Evolutionary conservation across 306 rosid genomes (phyloP).

Genomic region (Delonix regia): DNA sequence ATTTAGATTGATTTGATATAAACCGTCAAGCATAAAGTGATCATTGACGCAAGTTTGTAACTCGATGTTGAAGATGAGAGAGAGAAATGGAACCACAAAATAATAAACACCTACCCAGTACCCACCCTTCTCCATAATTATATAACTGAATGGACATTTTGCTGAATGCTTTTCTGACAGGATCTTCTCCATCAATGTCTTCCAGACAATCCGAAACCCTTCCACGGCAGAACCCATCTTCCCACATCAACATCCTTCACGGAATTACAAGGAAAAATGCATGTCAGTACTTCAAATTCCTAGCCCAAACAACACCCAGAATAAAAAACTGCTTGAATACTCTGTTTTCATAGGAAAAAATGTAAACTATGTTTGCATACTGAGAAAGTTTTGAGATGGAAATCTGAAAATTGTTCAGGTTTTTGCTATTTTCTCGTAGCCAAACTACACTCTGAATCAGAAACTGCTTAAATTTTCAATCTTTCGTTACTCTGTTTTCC

Average conservation of each 20-base stretch:
- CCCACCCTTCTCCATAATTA: conserved; percentile 99
- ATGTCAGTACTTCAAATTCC: not conserved
- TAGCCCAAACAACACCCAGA: conserved; percentile 2
- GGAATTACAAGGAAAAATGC: not conserved
- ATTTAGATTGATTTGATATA: too few relatives aligned
- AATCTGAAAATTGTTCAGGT: not conserved
- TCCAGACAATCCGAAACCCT: conserved; percentile 71
- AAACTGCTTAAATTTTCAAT: conserved; percentile 4
- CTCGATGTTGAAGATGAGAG: not conserved
- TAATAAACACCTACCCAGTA: conserved; percentile 86
- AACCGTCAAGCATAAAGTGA: too few relatives aligned
- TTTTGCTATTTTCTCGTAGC: not conserved
- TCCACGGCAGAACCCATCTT: conserved; percentile 96
- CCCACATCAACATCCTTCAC: conserved; percentile 99
- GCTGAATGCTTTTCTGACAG: conserved; percentile 95
- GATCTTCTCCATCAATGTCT: conserved; percentile 90
- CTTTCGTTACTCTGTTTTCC: not conserved
- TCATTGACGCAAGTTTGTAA: too few relatives aligned
- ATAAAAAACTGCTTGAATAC: not conserved
- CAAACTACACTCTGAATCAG: not conserved
- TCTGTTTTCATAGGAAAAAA: not conserved
- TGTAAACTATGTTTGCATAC: not conserved
- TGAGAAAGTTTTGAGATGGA: not conserved
- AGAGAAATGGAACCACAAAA: conserved; percentile 34
- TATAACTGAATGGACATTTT: conserved; percentile 98